Evolutionary conservation across 2,329 filamentous ascomycete species (phyloP), one percentile per base, ranked within the genome.

Genomic region (Penicillium occitanis): DNA sequence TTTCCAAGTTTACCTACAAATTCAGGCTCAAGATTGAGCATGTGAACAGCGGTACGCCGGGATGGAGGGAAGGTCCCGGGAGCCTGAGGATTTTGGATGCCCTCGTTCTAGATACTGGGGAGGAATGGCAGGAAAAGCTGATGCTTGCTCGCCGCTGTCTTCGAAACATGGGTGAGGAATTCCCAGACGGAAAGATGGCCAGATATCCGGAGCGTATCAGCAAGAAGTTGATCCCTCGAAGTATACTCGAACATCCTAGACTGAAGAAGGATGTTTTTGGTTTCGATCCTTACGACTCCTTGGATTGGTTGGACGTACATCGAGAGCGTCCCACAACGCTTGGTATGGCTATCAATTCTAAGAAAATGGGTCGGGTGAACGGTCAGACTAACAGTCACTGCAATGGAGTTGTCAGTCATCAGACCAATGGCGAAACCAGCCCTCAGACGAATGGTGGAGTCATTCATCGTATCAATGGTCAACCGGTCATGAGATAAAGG

Each of bases 11-110:
- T 42, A 35, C 13, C 7, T 2, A 25, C 1, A 25, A 44, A 2
- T 64, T 35, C 19, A 48, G n/a, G 10, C n/a, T 64, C 11, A 22
- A 58, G 5, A 48, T 58, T n/a, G 62, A 53, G 22, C 62, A 46
- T 25, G 51, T 58, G 10, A 28, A 48, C n/a, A 25, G 37, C 57
- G 37, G 40, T n/a, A 46, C 8, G 7, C 37, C 57, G 3, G 8
- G 7, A n/a, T 60, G 57, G 57, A 46, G 37, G 8, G 22, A 60
- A 46, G 57, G 57, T 7, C 57, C 57, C 17, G 40, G 7, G 25
- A 28, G 19, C 11, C 14, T 30, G 22, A 17, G 37, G 10, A 11
- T 30, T 60, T 8, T 60, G 13, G 37, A 60, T 14, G 37, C 22
- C 10, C 35, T 60, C 14, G 11, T 11, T 13, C 19, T 60, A 3